Base-by-base conservation (phyloP, 73 alveolate genomes). In the Loxodes magnus region DNA sequence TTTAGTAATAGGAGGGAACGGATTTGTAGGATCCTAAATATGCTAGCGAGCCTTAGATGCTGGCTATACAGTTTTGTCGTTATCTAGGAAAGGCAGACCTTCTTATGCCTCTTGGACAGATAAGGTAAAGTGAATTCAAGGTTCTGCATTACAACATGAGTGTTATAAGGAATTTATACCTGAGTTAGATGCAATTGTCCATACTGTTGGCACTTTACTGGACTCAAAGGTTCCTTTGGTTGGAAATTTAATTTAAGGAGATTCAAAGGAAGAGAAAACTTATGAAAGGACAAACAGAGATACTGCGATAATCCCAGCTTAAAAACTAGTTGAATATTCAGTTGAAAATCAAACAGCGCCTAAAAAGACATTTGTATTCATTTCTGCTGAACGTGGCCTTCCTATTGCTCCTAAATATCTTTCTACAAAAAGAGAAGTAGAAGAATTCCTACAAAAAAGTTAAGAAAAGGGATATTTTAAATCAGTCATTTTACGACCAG, bases 361-460 rank as follows among this genome's bases (percentile, higher is more conserved):
- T 5, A 24, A 46, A 37, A 46, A 21, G 7, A 12, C 46, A 1
- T 46, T 46, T 24, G 59, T 24, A 7, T 46, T 12, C 17, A 7
- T 46, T 20, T 25, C 43, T 46, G 50, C 59, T 12, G 59, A 46
- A 24, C 22, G 59, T 25, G 59, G 59, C n/a, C 22, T 46, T 16
- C 27, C 20, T 9, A 25, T 46, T 2, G 7, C 59, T 9, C 59
- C 59, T 10, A 24, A 41, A 17, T 46, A 46, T 46, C 2, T 46
- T 1, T 9, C n/a, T 7, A 46, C 59, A 21, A 46, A 46, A 24
- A 17, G 59, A 22, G 36, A 46, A 46, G 59, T 46, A 12, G 59
- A 46, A 24, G 46, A 17, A 7, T 46, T 10, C 27, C 27, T 46
- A 2, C 14, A 7, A 1, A 10, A 7, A 46, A 46, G 27, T 17